phyloP scores from a whole-genome alignment of 2,329 filamentous ascomycete species.

The Fusarium sp. region DNA sequence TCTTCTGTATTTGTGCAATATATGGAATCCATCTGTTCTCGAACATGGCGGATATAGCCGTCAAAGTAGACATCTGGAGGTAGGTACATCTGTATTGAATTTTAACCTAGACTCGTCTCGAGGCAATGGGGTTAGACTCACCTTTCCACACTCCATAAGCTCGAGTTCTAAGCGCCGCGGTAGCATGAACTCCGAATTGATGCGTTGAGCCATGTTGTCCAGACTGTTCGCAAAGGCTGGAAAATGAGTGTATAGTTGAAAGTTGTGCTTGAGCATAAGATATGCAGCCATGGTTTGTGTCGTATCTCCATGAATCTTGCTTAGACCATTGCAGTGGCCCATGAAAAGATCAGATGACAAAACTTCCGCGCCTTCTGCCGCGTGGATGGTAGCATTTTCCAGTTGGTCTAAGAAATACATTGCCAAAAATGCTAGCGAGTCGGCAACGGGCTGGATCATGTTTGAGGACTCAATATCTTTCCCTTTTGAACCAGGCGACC shows the following conservation, averaged over 20 bases:
- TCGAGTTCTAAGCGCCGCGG: slow-evolving; percentile 64
- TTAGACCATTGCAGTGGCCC: slow-evolving; percentile 54
- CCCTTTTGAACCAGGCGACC: slow-evolving; percentile 55
- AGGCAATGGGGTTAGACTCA: slow-evolving; percentile 41
- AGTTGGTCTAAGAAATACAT: slow-evolving; percentile 66
- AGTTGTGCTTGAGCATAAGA: slow-evolving; percentile 54
- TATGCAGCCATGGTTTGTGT: slow-evolving; percentile 53
- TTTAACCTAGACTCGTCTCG: slow-evolving; percentile 22
- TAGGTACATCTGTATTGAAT: slow-evolving; percentile 53
- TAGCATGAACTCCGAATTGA: slow-evolving; percentile 53
- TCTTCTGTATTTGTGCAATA: slow-evolving; percentile 50
- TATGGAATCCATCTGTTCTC: slow-evolving; percentile 58
- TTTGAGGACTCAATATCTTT: slow-evolving; percentile 55
- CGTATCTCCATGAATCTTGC: slow-evolving; percentile 41
- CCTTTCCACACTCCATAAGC: slow-evolving; percentile 64
- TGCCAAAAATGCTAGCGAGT: slow-evolving; percentile 57
- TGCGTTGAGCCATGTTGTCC: slow-evolving; percentile 51
- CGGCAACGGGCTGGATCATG: slow-evolving; percentile 48
- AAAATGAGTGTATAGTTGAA: slow-evolving; percentile 51
- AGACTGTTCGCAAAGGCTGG: slow-evolving; percentile 52
- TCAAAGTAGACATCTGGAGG: slow-evolving; percentile 55
- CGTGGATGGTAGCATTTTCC: slow-evolving; percentile 58
- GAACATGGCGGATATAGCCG: slow-evolving; percentile 56
- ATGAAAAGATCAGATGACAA: slow-evolving; percentile 57
- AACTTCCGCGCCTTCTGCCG: slow-evolving; percentile 48